Conservation (phyloP, 1,139 yeast genomes). For the Blastobotrys elegans region DNA sequence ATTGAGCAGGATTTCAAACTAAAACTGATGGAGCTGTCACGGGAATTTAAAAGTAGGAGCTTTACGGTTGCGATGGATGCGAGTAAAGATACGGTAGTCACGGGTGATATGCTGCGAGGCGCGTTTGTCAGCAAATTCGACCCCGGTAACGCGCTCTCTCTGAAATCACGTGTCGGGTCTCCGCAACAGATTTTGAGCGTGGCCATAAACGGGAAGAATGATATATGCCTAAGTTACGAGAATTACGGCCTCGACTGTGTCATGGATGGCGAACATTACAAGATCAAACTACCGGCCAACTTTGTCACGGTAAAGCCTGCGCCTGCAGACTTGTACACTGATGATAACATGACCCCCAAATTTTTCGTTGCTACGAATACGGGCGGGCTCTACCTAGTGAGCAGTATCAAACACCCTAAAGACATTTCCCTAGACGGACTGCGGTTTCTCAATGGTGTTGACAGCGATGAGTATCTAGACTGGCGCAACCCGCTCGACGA, state of each 20-base stretch:
- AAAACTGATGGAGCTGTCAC: slow-evolving; percentile 6
- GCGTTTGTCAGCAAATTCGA: slow-evolving; percentile 1
- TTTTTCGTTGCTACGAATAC: not conserved
- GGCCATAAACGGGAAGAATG: not conserved
- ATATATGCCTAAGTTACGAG: not conserved
- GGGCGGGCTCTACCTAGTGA: slow-evolving; percentile 1
- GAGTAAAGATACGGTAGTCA: not conserved
- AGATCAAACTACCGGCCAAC: not conserved
- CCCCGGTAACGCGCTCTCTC: not conserved
- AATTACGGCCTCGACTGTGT: not conserved
- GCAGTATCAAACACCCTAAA: not conserved
- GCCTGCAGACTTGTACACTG: not conserved
- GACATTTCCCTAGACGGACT: not conserved
- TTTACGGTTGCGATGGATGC: slow-evolving; percentile 8
- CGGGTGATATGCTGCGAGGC: slow-evolving; percentile 14
- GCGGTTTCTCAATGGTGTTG: not conserved
- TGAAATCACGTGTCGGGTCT: not conserved
- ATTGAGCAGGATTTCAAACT: slow-evolving; percentile 7
- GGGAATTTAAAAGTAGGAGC: slow-evolving; percentile 9
- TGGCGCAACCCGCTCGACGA: not conserved
- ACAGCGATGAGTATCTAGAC: not conserved
- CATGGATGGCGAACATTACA: not conserved
- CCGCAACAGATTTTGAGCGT: not conserved
- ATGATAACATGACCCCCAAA: not conserved
- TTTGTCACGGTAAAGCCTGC: not conserved